Evolutionary conservation across 805 yeast species (phyloP), one percentile per base, ranked within the genome.

Genomic region (Starmerella roubikii): DNA sequence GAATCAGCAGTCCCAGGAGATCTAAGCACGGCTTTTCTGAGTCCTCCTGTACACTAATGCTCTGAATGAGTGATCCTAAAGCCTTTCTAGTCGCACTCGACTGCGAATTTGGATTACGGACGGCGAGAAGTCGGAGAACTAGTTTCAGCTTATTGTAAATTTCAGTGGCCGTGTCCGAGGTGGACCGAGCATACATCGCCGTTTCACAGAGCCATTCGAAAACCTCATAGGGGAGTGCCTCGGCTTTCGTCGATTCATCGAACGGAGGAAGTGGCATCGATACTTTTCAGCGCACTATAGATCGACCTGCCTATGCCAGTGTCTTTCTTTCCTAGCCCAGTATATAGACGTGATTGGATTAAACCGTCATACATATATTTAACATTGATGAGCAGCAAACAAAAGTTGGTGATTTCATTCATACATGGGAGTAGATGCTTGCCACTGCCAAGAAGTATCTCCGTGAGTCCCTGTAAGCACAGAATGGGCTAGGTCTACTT

Each of bases 71-170:
- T n/a, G 38, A 22, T 7, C 51, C 51, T n/a, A 49, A 38, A 10
- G 53, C 49, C 12, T 37, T 23, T 1, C 53, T 46, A 5, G 37
- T 39, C 15, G 53, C 51, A 13, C 42, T 45, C 9, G 50, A 45
- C 35, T 47, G 51, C 11, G 46, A 43, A 21, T 45, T 37, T 3
- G 53, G 51, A 22, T 45, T 48, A 17, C 47, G 34, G 23, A 35
- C 44, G 19, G 53, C 51, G 24, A 49, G 32, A 16, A 49, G 35
- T 15, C 47, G 33, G 17, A 49, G 39, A 8, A 45, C 46, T 3
- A 43, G 41, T 25, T 44, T 44, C 23, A 49, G 40, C 18, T 37
- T 30, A 17, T 37, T 38, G 34, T 37, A 41, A 3, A 39, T 37
- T 12, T 40, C 44, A 3, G 30, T 39, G 2, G 40, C 41, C 13